These are phyloP conservation scores for Neurospora tetrasperma DNA, from an alignment of 495 filamentous ascomycete species.

Conservation along the genomic window DNA sequence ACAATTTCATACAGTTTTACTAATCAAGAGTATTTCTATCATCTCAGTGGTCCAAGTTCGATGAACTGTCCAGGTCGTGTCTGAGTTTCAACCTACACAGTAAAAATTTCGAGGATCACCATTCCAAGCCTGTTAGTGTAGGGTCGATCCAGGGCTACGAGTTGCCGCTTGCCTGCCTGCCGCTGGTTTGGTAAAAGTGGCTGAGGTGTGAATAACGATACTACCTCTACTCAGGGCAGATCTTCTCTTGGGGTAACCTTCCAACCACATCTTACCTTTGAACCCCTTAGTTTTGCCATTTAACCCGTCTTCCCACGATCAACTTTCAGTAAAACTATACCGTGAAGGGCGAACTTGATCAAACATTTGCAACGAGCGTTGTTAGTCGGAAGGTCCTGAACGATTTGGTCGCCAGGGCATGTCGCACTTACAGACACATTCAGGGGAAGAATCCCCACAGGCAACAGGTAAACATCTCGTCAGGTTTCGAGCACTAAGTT, in stretches of 20 bases:
- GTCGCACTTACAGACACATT: not conserved
- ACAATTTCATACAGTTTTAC: not conserved
- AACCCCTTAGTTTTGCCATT: not conserved
- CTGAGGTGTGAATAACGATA: not conserved
- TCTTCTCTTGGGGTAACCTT: not conserved
- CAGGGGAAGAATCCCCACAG: not conserved
- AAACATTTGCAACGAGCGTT: not conserved
- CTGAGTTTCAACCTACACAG: not conserved
- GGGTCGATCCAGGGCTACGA: not conserved
- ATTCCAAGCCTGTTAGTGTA: not conserved
- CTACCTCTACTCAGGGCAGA: not conserved
- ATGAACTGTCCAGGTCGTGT: not conserved
- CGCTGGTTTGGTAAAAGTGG: not conserved
- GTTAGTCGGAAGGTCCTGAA: not conserved
- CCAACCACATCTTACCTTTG: not conserved
- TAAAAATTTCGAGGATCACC: not conserved
- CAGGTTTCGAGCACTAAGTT: not conserved
- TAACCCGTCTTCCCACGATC: not conserved
- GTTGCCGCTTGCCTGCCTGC: not conserved
- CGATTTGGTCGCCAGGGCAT: not conserved
- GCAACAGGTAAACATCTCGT: not conserved
- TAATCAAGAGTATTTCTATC: not conserved
- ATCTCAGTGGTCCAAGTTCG: not conserved
- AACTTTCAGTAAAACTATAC: not conserved
- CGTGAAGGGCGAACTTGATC: not conserved